These are phyloP conservation scores for Euphorbia schlechtendalii DNA, from an alignment of 441 rosid species.

Conservation along the genomic window DNA sequence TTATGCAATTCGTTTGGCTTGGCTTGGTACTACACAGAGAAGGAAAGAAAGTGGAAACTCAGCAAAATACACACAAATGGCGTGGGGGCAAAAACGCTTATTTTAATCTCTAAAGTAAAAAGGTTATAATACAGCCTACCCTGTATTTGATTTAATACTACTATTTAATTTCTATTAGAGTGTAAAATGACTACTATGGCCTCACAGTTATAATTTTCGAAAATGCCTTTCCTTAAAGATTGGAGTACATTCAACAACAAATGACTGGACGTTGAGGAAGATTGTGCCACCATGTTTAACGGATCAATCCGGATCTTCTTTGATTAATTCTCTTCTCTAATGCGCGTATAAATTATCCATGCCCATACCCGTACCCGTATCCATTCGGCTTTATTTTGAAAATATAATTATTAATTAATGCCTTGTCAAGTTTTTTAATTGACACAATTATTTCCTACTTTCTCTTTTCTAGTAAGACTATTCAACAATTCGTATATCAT, in stretches of 20 bases:
- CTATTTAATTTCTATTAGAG: neutral
- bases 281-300: conserved; percentile 9
- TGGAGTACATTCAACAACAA: neutral
- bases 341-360: neutral
- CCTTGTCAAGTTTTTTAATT: too few relatives aligned
- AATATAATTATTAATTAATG: too few relatives aligned
- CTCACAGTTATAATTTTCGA: conserved; percentile 4
- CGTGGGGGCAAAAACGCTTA: neutral
- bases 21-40: conserved; percentile 4
- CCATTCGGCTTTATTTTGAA: too few relatives aligned
- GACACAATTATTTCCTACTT: too few relatives aligned
- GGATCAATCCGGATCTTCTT: neutral
- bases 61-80: neutral
- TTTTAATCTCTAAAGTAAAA: neutral
- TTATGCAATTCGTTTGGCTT: conserved; percentile 16
- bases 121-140: neutral
- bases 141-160: too few relatives aligned
- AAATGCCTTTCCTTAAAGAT: neutral
- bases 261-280: neutral
- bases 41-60: conserved; percentile 3
- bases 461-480: too few relatives aligned
- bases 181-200: conserved; percentile 21
- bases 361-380: too few relatives aligned
- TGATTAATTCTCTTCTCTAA: neutral
- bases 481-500: too few relatives aligned